Evolutionary conservation across 495 filamentous ascomycete species (phyloP), one percentile per base, ranked within the genome.

Genomic region (Neurospora sp.): DNA sequence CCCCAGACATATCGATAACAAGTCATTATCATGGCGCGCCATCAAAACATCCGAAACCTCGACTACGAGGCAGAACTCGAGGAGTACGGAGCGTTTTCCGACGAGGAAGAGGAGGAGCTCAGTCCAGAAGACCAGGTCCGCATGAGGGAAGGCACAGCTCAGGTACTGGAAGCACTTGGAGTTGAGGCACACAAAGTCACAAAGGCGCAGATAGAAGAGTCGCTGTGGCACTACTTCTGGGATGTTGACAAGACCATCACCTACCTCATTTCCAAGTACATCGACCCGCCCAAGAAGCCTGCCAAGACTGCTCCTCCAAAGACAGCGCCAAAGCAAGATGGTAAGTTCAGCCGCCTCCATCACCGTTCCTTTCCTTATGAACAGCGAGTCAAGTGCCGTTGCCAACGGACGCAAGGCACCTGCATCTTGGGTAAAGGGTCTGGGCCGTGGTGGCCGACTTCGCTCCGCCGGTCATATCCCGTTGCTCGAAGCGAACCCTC

Each of bases 181-280:
- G 71, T 77, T 10, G 83, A 85, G 44, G 82, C 84, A 59, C 79
- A 81, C 40, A 85, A 85, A 54, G 84, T 91, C 62, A 89, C 90
- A 27, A 88, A 89, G 69, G 83, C 88, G 40, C 91, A 96, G 73
- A 94, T 97, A 54, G 87, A 97, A 79, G 96, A 98, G 71, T 87
- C 94, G 0, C 81, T 99, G 39, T 99, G 94, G 93, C 89, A 98
- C 81, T 98, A 97, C 81, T 99, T 94, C 81, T 98, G 93, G 78
- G 95, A 99, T 79, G 85, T 97, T 37, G 89, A 89, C 37, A 97
- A 98, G 79, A 88, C 93, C 0, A 90, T 94, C 23, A 85, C 88
- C 72, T 97, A 95, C 78, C 82, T 99, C 44, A 84, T 89, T 62
- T 88, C 90, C 89, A 90, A 83, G 77, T 83, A 82, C 74, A 80